phyloP scores from a whole-genome alignment of 768 basidiomycete species.

The Xerocomus potaroensis region DNA sequence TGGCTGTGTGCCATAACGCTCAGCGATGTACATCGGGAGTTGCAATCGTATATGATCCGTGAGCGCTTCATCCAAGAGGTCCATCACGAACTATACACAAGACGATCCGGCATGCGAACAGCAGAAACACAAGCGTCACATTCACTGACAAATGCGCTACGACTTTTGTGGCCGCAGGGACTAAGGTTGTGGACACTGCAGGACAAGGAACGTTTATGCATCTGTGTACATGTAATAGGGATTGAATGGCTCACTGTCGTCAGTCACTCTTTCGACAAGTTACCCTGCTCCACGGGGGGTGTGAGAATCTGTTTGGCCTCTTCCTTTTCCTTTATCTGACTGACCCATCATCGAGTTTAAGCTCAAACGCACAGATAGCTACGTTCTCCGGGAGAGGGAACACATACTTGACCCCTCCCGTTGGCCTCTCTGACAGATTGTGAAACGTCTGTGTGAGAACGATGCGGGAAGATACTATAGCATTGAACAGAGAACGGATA shows the following conservation, averaged over 20 bases:
- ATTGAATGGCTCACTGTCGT: constrained; percentile 41
- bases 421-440: constrained; percentile 36
- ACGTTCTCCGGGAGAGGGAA: constrained; percentile 57
- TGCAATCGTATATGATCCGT: constrained; percentile 49
- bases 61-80: constrained; percentile 47
- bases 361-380: constrained; percentile 52
- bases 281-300: constrained; percentile 37
- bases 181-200: constrained; percentile 54
- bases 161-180: constrained; percentile 41
- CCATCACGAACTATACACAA: constrained; percentile 44
- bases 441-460: constrained; percentile 38
- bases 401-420: constrained; percentile 46
- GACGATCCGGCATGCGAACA: background rate
- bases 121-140: background rate
- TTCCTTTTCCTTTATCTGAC: constrained; percentile 44
- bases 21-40: constrained; percentile 46
- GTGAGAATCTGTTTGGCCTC: constrained; percentile 39
- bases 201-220: background rate
- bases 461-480: constrained; percentile 42
- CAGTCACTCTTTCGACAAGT: constrained; percentile 46
- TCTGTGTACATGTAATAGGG: background rate
- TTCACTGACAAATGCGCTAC: constrained; percentile 41
- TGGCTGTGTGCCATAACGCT: constrained; percentile 51
- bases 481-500: background rate
- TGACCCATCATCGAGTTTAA: constrained; percentile 42